Percentiles rank a stretch among this genome's conserved stretches.
phyloP scores from a whole-genome alignment of 768 basidiomycete species.

The Boletus edulis region DNA sequence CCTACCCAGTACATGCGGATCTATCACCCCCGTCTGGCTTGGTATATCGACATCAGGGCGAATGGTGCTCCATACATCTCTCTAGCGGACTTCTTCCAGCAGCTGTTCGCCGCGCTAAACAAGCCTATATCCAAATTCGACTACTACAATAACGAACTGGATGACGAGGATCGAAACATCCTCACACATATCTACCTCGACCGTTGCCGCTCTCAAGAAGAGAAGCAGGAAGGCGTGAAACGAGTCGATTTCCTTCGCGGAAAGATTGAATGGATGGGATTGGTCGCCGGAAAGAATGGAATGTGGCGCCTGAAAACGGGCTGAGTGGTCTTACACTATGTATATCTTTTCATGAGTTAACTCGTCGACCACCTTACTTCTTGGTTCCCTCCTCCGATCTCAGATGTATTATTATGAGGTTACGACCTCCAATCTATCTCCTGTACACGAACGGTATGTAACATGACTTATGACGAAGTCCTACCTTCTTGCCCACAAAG shows the following conservation, averaged over 20 bases:
- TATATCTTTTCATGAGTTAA: neutral
- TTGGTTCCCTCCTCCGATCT: neutral
- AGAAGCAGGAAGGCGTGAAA: constrained; percentile 44
- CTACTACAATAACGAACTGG: constrained; percentile 58
- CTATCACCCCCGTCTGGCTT: constrained; percentile 56
- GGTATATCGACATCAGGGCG: constrained; percentile 61
- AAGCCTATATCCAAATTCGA: constrained; percentile 48
- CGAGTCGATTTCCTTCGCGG: constrained; percentile 62
- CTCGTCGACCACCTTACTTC: neutral
- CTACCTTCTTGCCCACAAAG: neutral
- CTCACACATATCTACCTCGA: constrained; percentile 45
- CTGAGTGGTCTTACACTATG: constrained; percentile 9
- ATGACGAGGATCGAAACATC: constrained; percentile 40
- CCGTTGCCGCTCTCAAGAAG: constrained; percentile 39
- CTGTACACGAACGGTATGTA: constrained; percentile 3
- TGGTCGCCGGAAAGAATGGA: constrained; percentile 52
- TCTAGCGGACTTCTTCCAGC: constrained; percentile 50
- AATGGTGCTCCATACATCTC: constrained; percentile 51
- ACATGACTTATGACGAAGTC: neutral
- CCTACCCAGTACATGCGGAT: constrained; percentile 51
- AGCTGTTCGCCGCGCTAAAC: constrained; percentile 43
- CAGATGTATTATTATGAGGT: neutral
- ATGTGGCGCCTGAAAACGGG: constrained; percentile 65
- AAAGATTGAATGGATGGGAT: constrained; percentile 50
- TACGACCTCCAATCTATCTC: neutral